Conservation (phyloP, 2,329 filamentous ascomycete genomes). For the Calonectria montana region DNA sequence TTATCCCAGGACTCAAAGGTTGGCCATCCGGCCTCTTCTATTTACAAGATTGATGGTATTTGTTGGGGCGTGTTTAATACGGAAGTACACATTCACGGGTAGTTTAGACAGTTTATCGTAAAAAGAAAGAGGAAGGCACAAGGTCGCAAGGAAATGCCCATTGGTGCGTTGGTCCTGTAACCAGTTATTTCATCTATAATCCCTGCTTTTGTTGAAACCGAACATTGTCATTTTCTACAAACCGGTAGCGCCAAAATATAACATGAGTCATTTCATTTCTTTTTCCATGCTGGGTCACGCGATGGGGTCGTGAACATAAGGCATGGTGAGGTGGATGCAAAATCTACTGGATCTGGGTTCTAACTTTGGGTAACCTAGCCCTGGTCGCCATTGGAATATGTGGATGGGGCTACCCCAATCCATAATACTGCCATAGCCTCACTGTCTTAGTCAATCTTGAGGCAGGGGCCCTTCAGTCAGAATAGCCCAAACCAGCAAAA, state of each 20-base stretch:
- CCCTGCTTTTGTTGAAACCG: not conserved
- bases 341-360: not conserved
- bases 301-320: not conserved
- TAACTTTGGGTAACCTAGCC: not conserved
- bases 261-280: not conserved
- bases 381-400: not conserved
- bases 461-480: not conserved
- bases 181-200: not conserved
- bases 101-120: conserved; percentile 44
- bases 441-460: not conserved
- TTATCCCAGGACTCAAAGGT: conserved; percentile 29
- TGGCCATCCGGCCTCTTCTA: conserved; percentile 27
- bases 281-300: no score
- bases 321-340: not conserved
- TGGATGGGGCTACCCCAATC: not conserved
- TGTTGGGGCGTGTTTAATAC: conserved; percentile 38
- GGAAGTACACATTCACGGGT: conserved; percentile 42
- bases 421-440: not conserved
- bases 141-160: conserved; percentile 17
- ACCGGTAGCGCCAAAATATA: not conserved
- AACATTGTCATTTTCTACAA: not conserved
- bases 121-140: conserved; percentile 18
- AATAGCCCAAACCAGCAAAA: conserved; percentile 8
- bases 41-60: conserved; percentile 40
- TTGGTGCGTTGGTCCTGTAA: conserved; percentile 8